Percentiles rank a stretch among this genome's conserved stretches.
These are phyloP conservation scores for Leccinum uliginosum DNA, from an alignment of 768 basidiomycete genomes.

Conservation along the genomic window DNA sequence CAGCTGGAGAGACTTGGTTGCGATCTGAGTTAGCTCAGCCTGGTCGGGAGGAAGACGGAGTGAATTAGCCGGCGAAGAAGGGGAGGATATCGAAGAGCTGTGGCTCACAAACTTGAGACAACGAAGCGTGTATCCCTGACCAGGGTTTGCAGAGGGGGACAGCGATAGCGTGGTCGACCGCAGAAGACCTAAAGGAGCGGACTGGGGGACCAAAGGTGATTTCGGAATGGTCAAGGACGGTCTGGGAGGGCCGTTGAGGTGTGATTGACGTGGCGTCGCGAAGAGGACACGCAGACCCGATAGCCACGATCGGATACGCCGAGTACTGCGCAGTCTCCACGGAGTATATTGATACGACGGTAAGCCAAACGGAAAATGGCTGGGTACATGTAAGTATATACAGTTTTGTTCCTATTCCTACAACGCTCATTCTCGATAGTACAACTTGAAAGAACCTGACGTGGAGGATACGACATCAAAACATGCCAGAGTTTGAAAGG, in stretches of 20 bases:
- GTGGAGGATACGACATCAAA: too few relatives aligned
- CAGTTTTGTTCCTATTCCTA: too few relatives aligned
- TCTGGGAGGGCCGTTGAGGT: constrained; percentile 14
- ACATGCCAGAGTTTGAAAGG: too few relatives aligned
- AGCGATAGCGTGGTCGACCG: constrained; percentile 19
- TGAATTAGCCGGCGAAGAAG: neutral
- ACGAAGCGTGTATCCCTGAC: constrained; percentile 21
- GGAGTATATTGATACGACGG: too few relatives aligned
- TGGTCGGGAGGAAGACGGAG: constrained; percentile 2
- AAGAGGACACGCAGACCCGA: too few relatives aligned
- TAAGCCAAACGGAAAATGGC: too few relatives aligned
- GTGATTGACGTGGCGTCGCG: too few relatives aligned
- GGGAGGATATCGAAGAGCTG: constrained; percentile 10
- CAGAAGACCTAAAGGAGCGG: constrained; percentile 16
- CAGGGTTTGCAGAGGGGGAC: neutral
- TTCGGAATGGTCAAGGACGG: constrained; percentile 26
- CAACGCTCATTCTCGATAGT: too few relatives aligned
- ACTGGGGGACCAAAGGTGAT: constrained; percentile 15
- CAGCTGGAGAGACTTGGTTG: constrained; percentile 13
- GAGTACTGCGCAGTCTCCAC: too few relatives aligned
- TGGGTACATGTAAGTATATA: too few relatives aligned
- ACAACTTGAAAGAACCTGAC: too few relatives aligned
- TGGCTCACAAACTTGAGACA: constrained; percentile 24
- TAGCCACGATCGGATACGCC: too few relatives aligned
- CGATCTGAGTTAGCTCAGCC: constrained; percentile 8